Evolutionary conservation across 2,329 filamentous ascomycete species (phyloP), one percentile per base, ranked within the genome.

Genomic region (Chaetomium globosum): DNA sequence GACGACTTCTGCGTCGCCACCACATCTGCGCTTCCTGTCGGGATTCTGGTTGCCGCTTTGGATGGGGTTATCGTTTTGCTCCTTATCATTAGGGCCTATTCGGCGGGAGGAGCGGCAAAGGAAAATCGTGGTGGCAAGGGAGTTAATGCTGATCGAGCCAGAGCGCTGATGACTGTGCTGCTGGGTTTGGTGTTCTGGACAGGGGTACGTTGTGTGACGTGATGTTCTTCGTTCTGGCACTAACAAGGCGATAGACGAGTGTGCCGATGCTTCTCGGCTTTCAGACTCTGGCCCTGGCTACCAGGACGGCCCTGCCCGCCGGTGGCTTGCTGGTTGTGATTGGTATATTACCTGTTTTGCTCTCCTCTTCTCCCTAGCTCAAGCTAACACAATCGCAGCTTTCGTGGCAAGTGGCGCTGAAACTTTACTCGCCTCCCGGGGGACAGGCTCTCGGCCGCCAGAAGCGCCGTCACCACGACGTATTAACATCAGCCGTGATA

Each of bases 161-260:
- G 79, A 70, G 76, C 78, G 46, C 70, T 83, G 21, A 70, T 81
- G 28, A 71, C 80, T 0, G 74, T 80, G 21, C 75, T 82, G 26
- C 71, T 77, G 54, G 82, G 79, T 16, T 74, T 85, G 63, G 78
- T 76, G n/a, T 72, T 84, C 36, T 87, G 85, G 85, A 83, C 80
- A 59, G 82, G 76, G 70, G 83, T 85, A 72, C 73, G 83, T 81
- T 31, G 2, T 13, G 9, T 30, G 9, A 1, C 23, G 12, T n/a
- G 4, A 0, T 7, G 16, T 7, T 7, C 12, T 21, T 16, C 5
- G 51, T 21, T 3, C 12, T 5, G 4, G 16, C 16, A 36, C 70
- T 69, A 57, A 70, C 69, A 67, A 70, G 53, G 68, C 53, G 57
- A 13, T 66, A 86, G 83, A 78, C 79, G 65, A 87, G 85, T 69